phyloP scores from a whole-genome alignment of 352 stramenopile species.

The Pythium chondricola region DNA sequence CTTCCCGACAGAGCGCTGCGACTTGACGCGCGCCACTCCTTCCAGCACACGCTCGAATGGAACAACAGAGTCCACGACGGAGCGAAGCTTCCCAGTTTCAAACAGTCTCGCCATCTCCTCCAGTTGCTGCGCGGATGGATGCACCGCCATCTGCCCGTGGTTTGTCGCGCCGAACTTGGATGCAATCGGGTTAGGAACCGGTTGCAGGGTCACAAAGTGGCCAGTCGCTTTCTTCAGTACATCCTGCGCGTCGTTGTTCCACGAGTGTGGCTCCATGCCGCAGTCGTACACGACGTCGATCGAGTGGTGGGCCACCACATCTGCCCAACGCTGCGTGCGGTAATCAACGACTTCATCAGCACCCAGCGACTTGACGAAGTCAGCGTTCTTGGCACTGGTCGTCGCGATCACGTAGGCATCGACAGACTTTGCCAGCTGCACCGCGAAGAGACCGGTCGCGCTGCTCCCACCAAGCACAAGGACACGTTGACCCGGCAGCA shows the following conservation, averaged over 20 bases:
- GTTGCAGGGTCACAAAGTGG: conserved; percentile 31
- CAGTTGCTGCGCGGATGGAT: conserved; percentile 24
- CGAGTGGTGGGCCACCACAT: conserved; percentile 21
- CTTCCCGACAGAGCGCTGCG: conserved; percentile 31
- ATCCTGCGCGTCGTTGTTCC: conserved; percentile 30
- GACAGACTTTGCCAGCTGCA: conserved; percentile 11
- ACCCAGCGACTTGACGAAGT: conserved; percentile 29
- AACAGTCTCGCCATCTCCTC: conserved; percentile 33
- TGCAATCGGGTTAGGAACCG: conserved; percentile 34
- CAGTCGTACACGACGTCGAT: conserved; percentile 22
- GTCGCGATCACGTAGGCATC: conserved; percentile 24
- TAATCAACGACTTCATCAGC: conserved; percentile 43
- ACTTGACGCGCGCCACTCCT: conserved; percentile 38
- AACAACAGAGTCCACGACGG: conserved; percentile 35
- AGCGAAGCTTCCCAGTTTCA: conserved; percentile 30
- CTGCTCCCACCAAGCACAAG: conserved; percentile 36
- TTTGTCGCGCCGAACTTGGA: conserved; percentile 41
- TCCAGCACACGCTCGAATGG: conserved; percentile 42
- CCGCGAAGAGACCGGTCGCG: conserved; percentile 27
- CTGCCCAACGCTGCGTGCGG: conserved; percentile 29
- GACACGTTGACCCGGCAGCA: conserved; percentile 16
- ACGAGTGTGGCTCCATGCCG: conserved; percentile 23
- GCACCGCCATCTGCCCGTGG: conserved; percentile 9
- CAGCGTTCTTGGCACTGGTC: conserved; percentile 26
- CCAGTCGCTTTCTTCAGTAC: conserved; percentile 28